A percentile compares a stretch with the other conserved stretches of the same genome.
Conservation (phyloP, 208 protist genomes). For the Strigomonas galati region DNA sequence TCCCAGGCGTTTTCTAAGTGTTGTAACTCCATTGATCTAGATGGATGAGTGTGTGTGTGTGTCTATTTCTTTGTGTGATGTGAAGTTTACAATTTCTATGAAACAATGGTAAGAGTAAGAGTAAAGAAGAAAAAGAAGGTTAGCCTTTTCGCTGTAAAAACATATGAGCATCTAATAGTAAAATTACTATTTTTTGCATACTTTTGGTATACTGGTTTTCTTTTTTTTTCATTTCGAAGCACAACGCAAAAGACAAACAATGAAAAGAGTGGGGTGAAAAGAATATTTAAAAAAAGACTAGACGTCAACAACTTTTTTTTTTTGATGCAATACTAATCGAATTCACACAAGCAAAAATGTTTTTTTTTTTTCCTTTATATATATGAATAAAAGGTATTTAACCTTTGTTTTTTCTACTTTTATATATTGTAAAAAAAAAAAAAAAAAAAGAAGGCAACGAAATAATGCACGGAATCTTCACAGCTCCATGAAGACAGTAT, state of each 20-base stretch:
- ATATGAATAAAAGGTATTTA: conserved; percentile 9
- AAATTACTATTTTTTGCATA: too few species aligned
- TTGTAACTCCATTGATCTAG: conserved; percentile 18
- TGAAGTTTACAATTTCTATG: not conserved
- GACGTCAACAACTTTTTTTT: not conserved
- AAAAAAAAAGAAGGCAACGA: conserved; percentile 10
- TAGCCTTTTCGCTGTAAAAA: too few species aligned
- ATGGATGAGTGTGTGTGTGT: not conserved
- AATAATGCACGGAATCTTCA: too few species aligned
- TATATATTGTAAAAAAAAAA: not conserved
- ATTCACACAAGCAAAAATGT: too few species aligned
- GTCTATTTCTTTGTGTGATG: too few species aligned
- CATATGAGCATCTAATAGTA: too few species aligned
- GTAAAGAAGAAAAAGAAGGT: not conserved
- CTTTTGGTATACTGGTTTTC: too few species aligned
- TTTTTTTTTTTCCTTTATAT: conserved; percentile 15
- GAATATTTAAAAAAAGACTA: not conserved
- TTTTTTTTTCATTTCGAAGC: too few species aligned
- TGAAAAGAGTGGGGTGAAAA: too few species aligned
- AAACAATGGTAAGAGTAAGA: conserved; percentile 6
- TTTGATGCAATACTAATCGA: not conserved
- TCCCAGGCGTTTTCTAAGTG: conserved; percentile 76
- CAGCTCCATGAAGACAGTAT: too few species aligned
- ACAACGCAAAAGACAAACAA: too few species aligned
- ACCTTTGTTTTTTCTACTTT: not conserved